Conservation (phyloP, 2,329 filamentous ascomycete genomes). For the Fusarium citri region DNA sequence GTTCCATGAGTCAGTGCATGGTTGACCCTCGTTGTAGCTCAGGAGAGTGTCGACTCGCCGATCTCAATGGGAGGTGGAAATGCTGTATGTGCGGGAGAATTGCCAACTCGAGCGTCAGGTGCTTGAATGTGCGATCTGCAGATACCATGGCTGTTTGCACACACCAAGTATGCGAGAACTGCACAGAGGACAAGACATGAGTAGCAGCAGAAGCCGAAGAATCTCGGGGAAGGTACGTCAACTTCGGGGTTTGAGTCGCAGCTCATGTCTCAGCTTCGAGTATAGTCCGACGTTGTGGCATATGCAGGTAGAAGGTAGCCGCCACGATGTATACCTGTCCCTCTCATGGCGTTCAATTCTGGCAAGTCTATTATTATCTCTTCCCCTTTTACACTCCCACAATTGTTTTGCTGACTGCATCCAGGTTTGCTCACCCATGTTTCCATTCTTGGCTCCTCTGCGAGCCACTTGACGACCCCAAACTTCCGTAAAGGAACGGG, state of each 20-base stretch:
- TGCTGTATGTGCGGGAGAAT: conserved; percentile 63
- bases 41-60: conserved; percentile 61
- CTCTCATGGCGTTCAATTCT: conserved; percentile 15
- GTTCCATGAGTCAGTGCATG: conserved; percentile 59
- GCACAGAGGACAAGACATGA: conserved; percentile 46
- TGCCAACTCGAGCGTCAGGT: conserved; percentile 59
- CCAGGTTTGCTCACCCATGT: conserved; percentile 17
- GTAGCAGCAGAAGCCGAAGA: conserved; percentile 19
- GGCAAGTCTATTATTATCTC: conserved; percentile 24
- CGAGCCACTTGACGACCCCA: not conserved
- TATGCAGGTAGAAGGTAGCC: conserved; percentile 8
- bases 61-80: conserved; percentile 61
- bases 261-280: conserved; percentile 21
- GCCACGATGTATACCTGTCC: conserved; percentile 14
- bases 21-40: conserved; percentile 59
- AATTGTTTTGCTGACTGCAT: conserved; percentile 9
- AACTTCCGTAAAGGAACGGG: not conserved
- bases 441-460: conserved; percentile 9
- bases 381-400: not conserved
- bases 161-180: conserved; percentile 61
- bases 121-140: conserved; percentile 58
- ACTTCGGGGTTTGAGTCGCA: conserved; percentile 7
- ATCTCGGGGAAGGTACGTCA: conserved; percentile 23
- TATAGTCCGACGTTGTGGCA: conserved; percentile 29
- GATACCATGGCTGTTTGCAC: conserved; percentile 62